Evolutionary conservation across 495 filamentous ascomycete genomes (phyloP).

Genomic region (Articulospora tetracladia): DNA sequence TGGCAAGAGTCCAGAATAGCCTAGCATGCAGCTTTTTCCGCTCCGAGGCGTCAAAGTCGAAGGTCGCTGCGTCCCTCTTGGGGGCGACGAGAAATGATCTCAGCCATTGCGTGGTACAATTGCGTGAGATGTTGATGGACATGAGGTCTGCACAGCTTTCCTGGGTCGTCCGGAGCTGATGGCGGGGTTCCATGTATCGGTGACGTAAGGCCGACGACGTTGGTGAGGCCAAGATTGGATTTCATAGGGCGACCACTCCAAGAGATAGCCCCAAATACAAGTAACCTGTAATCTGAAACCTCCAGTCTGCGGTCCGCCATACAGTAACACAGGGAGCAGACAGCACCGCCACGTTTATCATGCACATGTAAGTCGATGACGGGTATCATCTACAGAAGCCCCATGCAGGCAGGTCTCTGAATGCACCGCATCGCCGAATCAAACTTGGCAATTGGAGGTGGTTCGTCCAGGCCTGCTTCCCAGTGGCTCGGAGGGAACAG

Average conservation of each 20-base stretch:
- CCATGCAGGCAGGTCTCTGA: background rate
- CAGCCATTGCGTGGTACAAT: background rate
- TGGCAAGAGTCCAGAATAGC: background rate
- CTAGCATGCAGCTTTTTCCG: background rate
- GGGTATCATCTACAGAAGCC: background rate
- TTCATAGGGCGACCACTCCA: background rate
- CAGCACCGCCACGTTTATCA: background rate
- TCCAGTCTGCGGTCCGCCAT: background rate
- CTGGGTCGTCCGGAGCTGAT: background rate
- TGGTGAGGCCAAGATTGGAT: background rate
- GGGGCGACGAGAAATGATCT: background rate
- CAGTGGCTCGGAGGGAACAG: background rate
- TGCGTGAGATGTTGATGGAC: background rate
- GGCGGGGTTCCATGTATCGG: background rate
- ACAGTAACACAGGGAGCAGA: background rate
- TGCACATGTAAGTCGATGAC: background rate
- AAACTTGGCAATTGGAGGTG: background rate
- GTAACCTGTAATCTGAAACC: background rate
- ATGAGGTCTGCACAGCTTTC: background rate
- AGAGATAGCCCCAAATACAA: background rate
- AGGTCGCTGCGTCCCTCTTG: background rate
- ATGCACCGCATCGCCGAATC: background rate
- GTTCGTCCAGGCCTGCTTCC: background rate
- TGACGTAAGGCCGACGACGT: background rate
- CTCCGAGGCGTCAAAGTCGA: background rate